Evolutionary conservation across 1,284 basidiomycete species (phyloP).

Genomic region (Microbotryum intermedium): DNA sequence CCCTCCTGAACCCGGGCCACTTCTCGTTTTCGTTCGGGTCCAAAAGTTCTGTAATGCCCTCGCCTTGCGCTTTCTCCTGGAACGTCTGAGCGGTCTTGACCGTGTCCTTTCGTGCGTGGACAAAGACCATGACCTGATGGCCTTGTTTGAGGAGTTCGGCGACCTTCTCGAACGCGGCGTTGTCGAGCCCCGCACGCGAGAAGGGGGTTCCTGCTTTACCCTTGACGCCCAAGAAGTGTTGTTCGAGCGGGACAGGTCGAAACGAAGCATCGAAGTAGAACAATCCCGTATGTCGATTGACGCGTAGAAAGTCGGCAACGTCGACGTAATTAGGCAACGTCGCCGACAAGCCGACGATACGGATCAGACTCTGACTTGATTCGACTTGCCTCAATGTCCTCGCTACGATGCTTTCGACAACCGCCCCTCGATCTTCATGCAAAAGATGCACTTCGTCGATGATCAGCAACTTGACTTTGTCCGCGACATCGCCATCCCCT

Average conservation of each 20-base stretch:
- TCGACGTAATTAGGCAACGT: constrained; percentile 97
- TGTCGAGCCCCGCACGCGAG: constrained; percentile 80
- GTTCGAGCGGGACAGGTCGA: constrained; percentile 90
- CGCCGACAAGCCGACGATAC: constrained; percentile 97
- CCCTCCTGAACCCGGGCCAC: constrained; percentile 64
- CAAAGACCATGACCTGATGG: constrained; percentile 99
- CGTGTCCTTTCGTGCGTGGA: constrained; percentile 96
- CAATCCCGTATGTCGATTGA: constrained; percentile 79
- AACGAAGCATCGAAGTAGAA: constrained; percentile 99
- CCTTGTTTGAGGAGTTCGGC: constrained; percentile 71
- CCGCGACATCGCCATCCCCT: constrained; percentile 71
- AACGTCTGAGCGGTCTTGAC: constrained; percentile 86
- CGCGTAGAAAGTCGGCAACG: constrained; percentile 89
- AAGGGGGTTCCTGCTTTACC: constrained; percentile 74
- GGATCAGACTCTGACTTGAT: constrained; percentile 90
- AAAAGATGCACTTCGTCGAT: constrained; percentile 97
- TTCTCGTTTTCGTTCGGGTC: constrained; percentile 69
- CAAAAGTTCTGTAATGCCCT: constrained; percentile 69
- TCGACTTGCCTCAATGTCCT: constrained; percentile 90
- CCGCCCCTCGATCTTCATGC: constrained; percentile 95
- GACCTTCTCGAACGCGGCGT: constrained; percentile 84
- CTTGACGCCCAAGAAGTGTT: constrained; percentile 91
- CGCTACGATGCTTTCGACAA: constrained; percentile 97
- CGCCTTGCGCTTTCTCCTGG: constrained; percentile 66
- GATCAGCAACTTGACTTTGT: constrained; percentile 85